A percentile compares a stretch with the other conserved stretches of the same genome.
These are phyloP conservation scores for Glomus cerebriforme DNA, from an alignment of 192 early-diverging fungal genomes.

Conservation along the genomic window DNA sequence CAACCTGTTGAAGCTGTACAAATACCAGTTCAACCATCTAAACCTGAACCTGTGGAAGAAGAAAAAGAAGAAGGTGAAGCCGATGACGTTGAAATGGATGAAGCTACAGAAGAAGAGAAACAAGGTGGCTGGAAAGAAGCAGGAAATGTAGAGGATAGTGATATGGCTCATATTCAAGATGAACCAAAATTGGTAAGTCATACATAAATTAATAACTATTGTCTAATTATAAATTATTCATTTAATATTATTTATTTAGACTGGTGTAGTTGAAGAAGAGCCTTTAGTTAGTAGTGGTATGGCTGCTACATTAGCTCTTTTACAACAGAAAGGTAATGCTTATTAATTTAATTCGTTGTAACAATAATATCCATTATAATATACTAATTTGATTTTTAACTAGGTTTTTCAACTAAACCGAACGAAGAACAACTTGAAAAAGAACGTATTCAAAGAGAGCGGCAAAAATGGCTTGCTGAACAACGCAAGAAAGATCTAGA, in stretches of 20 bases:
- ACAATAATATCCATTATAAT: background rate
- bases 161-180: constrained; percentile 22
- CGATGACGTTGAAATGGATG: constrained; percentile 39
- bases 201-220: background rate
- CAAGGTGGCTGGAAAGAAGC: constrained; percentile 33
- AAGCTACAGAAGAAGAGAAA: constrained; percentile 13
- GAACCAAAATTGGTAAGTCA: constrained; percentile 35
- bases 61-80: constrained; percentile 23
- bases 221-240: background rate
- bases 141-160: constrained; percentile 32
- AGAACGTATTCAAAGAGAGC: constrained; percentile 62
- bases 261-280: constrained; percentile 61
- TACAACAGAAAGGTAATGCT: constrained; percentile 76
- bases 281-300: constrained; percentile 80
- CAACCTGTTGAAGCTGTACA: constrained; percentile 26
- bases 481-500: constrained; percentile 64
- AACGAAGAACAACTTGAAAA: constrained; percentile 67
- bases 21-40: constrained; percentile 18
- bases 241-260: constrained; percentile 14
- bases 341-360: background rate
- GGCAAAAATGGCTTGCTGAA: constrained; percentile 73
- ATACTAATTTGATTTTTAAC: background rate
- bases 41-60: constrained; percentile 36
- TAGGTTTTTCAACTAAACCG: constrained; percentile 43
- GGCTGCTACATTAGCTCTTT: constrained; percentile 77